Percentiles rank a stretch among this genome's conserved stretches.
Conservation (phyloP, 192 early-diverging fungal species). For the Entomortierella lignicola region DNA sequence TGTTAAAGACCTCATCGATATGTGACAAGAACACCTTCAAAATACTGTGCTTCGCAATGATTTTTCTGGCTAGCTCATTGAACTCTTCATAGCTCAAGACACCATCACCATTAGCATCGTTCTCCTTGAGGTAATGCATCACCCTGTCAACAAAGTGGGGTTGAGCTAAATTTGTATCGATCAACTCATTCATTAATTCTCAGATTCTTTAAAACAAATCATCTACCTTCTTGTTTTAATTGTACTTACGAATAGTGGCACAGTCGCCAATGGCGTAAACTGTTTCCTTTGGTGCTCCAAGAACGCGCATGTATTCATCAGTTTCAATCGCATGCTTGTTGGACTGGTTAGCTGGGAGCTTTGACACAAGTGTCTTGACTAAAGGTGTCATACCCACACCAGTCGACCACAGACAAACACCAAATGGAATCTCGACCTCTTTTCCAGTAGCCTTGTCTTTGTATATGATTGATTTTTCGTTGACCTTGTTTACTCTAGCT, state of each 20-base stretch:
- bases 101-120: conserved; percentile 62
- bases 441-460: conserved; percentile 57
- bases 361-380: conserved; percentile 60
- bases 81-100: conserved; percentile 66
- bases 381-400: conserved; percentile 72
- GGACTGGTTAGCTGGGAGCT: conserved; percentile 60
- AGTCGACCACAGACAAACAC: conserved; percentile 67
- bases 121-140: conserved; percentile 58
- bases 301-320: conserved; percentile 65
- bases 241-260: conserved; percentile 65
- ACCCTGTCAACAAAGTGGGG: conserved; percentile 65
- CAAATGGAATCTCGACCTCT: conserved; percentile 53
- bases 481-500: conserved; percentile 71
- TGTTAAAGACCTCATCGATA: conserved; percentile 55
- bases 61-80: conserved; percentile 42
- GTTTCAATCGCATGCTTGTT: conserved; percentile 72
- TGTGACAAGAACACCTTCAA: conserved; percentile 65
- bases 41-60: conserved; percentile 60
- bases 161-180: conserved; percentile 52
- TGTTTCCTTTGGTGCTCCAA: conserved; percentile 62
- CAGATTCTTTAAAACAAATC: background rate
- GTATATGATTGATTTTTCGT: conserved; percentile 65
- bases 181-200: background rate
- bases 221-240: too few species aligned
- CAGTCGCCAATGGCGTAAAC: conserved; percentile 83